Base-by-base conservation (phyloP, 306 rosid species). In the Canavalia gladiata region DNA sequence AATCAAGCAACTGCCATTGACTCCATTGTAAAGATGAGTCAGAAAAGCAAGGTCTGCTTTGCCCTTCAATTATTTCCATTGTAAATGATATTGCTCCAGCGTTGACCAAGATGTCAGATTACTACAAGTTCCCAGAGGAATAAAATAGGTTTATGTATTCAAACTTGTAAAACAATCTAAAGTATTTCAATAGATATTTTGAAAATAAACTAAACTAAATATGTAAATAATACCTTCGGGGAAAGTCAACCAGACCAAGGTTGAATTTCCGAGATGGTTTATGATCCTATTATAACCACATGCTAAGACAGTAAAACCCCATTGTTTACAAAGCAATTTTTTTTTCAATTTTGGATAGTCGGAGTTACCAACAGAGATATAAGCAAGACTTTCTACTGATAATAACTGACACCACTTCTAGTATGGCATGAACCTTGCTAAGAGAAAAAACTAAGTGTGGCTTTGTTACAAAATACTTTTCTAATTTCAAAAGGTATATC, bases 1-100 rank as follows among this genome's bases (percentile, higher is more conserved):
- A 95, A 85, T 95, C 95, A 6, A 92, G 86, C 54, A 90, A 74
- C 79, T 92, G 97, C 97, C 97, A 95, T 62, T 92, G 87, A 81
- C 86, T 90, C 95, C 93, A 89, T 51, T 90, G 92, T 28, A 74
- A 77, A 84, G 59, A 55, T 67, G 89, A 80, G 77, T 78, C 87
- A 55, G 79, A 42, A 50, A 12, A 13, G 74, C 77, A n/a, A 49
- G 62, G 29, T 81, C 6, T 42, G 37, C n/a, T 29, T 11, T 28
- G 47, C 47, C 51, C 86, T 85, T 65, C 81, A 31, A 62, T 51
- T 50, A 55, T 56, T 83, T 89, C 87, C 87, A 79, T 86, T 60
- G 43, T 60, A 82, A 75, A 73, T 68, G 47, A 66, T 74, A 63
- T 77, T 43, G 29, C 74, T 66, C 71, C 56, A 3, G 13, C 0